Conservation (phyloP, 805 yeast genomes). For the Pichia cabralensis region DNA sequence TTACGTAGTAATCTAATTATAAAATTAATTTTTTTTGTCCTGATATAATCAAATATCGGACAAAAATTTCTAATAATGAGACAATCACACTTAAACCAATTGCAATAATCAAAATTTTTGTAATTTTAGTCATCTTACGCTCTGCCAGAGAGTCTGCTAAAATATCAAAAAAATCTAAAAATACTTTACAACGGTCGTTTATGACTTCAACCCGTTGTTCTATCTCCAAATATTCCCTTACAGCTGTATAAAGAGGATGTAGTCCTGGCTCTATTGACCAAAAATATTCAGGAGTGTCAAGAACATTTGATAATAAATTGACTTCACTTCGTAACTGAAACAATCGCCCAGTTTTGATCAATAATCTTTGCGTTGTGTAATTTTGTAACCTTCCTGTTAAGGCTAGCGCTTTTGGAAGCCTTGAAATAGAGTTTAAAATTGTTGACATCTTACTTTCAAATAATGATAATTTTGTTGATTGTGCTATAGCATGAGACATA, state of each 20-base stretch:
- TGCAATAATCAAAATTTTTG: constrained; percentile 79
- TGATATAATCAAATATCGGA: constrained; percentile 43
- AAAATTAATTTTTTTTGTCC: constrained; percentile 1
- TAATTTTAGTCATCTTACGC: constrained; percentile 80
- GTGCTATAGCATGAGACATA: constrained; percentile 94
- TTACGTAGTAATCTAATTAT: not conserved
- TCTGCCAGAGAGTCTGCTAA: constrained; percentile 93
- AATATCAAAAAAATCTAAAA: constrained; percentile 85
- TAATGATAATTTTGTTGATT: constrained; percentile 81
- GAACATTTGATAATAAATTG: constrained; percentile 76
- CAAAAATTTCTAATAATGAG: constrained; percentile 58
- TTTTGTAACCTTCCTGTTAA: constrained; percentile 76
- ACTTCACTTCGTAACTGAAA: constrained; percentile 91
- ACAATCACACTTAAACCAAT: constrained; percentile 72
- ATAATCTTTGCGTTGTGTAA: constrained; percentile 69
- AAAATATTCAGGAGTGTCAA: constrained; percentile 93
- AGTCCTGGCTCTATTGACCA: constrained; percentile 95
- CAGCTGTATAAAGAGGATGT: constrained; percentile 83
- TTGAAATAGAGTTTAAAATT: constrained; percentile 74
- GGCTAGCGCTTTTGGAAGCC: constrained; percentile 82
- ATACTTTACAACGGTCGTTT: constrained; percentile 89
- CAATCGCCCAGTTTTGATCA: constrained; percentile 82
- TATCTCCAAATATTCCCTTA: constrained; percentile 86
- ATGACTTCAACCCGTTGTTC: constrained; percentile 91
- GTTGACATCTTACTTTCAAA: constrained; percentile 89